A percentile compares a stretch with the other conserved stretches of the same genome.
phyloP scores from a whole-genome alignment of 129 eudicot species.

The Calendula officinalis region DNA sequence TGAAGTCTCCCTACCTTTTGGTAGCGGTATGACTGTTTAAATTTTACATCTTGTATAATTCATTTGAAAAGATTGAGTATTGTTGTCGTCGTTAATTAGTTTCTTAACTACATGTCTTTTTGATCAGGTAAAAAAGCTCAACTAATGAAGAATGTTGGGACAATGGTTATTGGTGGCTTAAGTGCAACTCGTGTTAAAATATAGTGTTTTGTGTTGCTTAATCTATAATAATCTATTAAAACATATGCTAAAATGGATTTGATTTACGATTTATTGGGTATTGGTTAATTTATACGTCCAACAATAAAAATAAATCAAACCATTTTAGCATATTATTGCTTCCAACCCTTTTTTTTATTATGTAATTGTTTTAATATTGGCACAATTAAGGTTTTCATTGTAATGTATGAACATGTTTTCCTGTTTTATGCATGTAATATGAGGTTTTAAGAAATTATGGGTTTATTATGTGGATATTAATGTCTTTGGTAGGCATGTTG shows the following conservation, averaged over 20 bases:
- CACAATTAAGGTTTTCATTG: conserved; percentile 1
- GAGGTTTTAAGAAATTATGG: too few relatives aligned
- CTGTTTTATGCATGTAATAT: neutral
- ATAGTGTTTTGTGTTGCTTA: neutral
- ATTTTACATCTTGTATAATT: too few relatives aligned
- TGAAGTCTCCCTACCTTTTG: too few relatives aligned
- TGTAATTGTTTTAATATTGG: conserved; percentile 9
- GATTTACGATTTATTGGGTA: conserved; percentile 21
- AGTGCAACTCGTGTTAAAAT: neutral
- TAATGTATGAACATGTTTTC: neutral
- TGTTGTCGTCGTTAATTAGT: too few relatives aligned
- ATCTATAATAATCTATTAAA: neutral
- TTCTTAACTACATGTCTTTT: neutral
- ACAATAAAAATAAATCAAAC: conserved; percentile 17
- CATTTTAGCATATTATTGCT: conserved; percentile 26
- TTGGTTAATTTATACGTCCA: neutral
- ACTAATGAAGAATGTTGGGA: conserved; percentile 22
- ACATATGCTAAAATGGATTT: conserved; percentile 30
- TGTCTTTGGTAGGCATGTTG: too few relatives aligned
- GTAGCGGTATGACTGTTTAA: too few relatives aligned
- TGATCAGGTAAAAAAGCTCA: conserved; percentile 30
- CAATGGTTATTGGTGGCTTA: conserved; percentile 3
- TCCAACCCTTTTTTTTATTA: conserved; percentile 2
- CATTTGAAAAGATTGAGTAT: too few relatives aligned
- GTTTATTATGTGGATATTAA: too few relatives aligned